Evolutionary conservation across 352 stramenopile species (phyloP).

Genomic region (Phytophthora pini): DNA sequence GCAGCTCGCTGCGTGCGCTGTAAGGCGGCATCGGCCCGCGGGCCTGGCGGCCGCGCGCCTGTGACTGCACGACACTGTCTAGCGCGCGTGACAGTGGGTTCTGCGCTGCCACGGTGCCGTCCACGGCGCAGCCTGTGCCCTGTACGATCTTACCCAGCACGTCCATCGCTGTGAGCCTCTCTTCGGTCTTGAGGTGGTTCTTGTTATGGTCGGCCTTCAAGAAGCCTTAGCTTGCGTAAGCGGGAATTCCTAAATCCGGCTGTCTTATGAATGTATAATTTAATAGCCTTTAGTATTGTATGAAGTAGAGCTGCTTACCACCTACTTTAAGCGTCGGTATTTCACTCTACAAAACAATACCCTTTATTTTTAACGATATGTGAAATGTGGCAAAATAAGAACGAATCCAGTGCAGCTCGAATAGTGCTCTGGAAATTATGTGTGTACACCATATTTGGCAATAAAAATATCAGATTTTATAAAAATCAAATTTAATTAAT

Average conservation of each 20-base stretch:
- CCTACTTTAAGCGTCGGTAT: no score
- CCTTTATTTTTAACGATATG: no score
- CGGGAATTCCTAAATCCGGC: neutral
- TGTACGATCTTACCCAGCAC: slow-evolving; percentile 86
- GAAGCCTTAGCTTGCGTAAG: slow-evolving; percentile 29
- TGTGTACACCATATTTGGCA: no score
- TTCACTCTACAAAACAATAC: no score
- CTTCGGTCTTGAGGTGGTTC: neutral
- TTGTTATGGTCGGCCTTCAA: slow-evolving; percentile 14
- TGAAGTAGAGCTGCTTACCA: neutral
- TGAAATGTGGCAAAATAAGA: neutral
- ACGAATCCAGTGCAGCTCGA: no score
- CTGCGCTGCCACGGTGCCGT: slow-evolving; percentile 84
- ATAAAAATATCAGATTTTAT: no score
- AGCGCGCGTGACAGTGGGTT: slow-evolving; percentile 86
- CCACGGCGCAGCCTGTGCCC: slow-evolving; percentile 77
- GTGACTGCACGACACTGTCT: slow-evolving; percentile 77
- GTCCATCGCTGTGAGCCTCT: slow-evolving; percentile 55
- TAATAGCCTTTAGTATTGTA: neutral
- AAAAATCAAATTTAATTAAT: no score
- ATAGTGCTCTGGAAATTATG: no score
- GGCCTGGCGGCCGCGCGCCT: slow-evolving; percentile 41
- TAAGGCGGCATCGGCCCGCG: slow-evolving; percentile 45
- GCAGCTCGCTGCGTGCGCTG: slow-evolving; percentile 48
- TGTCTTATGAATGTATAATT: no score